Percentiles rank a stretch among this genome's conserved stretches.
These are phyloP conservation scores for Xylariaceae sp. DNA, from an alignment of 2,329 filamentous ascomycete species.

Conservation along the genomic window DNA sequence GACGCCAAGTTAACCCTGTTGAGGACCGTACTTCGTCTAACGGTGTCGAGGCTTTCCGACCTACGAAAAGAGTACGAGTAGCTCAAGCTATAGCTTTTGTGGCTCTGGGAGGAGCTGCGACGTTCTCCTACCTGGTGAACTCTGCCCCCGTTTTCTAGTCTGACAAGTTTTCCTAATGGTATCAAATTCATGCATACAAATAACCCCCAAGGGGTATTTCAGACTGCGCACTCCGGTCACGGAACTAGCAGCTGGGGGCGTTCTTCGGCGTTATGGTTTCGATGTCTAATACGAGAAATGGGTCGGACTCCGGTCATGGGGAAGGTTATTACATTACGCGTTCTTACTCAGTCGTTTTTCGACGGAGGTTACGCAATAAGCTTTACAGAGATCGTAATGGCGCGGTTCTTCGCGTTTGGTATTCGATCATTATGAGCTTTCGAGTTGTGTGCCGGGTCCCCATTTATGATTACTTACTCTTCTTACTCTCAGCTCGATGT, in stretches of 20 bases:
- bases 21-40: constrained; percentile 1
- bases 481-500: constrained; percentile 2
- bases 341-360: background rate
- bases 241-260: background rate
- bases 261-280: constrained; percentile 6
- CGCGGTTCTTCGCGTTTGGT: background rate
- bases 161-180: background rate
- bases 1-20: background rate
- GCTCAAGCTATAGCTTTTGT: constrained; percentile 30
- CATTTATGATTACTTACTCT: background rate
- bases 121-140: constrained; percentile 28
- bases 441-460: background rate
- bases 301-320: background rate
- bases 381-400: background rate
- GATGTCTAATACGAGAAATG: background rate
- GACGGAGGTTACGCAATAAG: background rate
- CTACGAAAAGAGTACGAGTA: constrained; percentile 29
- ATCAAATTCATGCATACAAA: background rate
- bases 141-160: constrained; percentile 24
- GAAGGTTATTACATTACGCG: background rate
- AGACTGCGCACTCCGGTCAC: background rate
- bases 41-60: constrained; percentile 12
- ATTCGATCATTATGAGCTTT: background rate
- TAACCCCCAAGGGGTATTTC: background rate
- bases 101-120: constrained; percentile 29